Conservation (phyloP, 768 basidiomycete genomes). For the Hygrophorus pudorinus region DNA sequence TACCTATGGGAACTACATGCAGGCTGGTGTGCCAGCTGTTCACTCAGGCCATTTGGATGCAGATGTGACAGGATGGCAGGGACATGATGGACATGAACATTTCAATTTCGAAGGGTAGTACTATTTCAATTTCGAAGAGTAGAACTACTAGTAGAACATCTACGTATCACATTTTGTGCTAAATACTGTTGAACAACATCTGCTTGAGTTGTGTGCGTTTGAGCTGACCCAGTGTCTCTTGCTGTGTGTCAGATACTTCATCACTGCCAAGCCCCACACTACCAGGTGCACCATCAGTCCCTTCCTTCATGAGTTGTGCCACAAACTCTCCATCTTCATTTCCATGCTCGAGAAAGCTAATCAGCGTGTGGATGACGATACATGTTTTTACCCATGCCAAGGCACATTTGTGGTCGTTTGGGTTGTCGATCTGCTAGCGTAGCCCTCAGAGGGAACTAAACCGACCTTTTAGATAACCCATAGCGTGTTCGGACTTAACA, state of each 20-base stretch:
- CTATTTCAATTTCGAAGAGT: not conserved
- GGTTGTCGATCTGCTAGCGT: slow-evolving; percentile 16
- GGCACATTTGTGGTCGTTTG: slow-evolving; percentile 10
- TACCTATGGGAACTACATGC: too few species aligned
- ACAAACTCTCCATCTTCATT: slow-evolving; percentile 4
- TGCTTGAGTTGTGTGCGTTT: too few species aligned
- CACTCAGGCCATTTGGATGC: too few species aligned
- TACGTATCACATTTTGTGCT: too few species aligned
- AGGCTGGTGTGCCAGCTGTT: too few species aligned
- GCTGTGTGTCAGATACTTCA: not conserved
- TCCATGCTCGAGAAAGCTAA: slow-evolving; percentile 2
- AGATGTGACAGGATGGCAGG: too few species aligned
- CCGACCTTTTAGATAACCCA: slow-evolving; percentile 19
- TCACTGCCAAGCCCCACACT: not conserved
- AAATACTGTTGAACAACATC: too few species aligned
- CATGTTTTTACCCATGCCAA: slow-evolving; percentile 14
- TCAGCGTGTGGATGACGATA: slow-evolving; percentile 15
- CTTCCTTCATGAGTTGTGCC: not conserved
- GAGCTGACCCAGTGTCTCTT: too few species aligned
- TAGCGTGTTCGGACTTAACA: slow-evolving; percentile 20
- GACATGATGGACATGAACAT: too few species aligned
- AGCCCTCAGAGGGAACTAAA: slow-evolving; percentile 17
- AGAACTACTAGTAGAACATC: too few species aligned
- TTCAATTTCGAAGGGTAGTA: too few species aligned
- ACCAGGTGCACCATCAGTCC: not conserved